Evolutionary conservation across 257 asterid species (phyloP).

Genomic region (Gentiana straminea): DNA sequence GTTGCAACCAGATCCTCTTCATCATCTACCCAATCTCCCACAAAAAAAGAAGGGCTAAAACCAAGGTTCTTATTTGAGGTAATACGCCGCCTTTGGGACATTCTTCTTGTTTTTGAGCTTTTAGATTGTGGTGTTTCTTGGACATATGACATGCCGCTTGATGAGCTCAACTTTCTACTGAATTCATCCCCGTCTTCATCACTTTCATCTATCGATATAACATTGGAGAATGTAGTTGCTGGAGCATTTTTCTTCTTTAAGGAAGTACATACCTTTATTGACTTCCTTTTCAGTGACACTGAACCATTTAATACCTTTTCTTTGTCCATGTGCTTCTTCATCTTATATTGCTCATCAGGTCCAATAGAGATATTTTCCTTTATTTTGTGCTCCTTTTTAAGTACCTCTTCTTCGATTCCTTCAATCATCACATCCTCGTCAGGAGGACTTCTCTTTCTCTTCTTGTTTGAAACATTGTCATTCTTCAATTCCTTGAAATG

Average conservation of each 20-base stretch:
- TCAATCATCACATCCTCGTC: neutral
- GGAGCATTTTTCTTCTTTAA: slow-evolving; percentile 15
- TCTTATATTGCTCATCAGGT: no score
- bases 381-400: neutral
- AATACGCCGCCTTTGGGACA: slow-evolving; percentile 25
- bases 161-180: slow-evolving; percentile 23
- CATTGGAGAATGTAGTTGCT: slow-evolving; percentile 10
- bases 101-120: slow-evolving; percentile 21
- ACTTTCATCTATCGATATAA: slow-evolving; percentile 18
- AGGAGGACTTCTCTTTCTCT: neutral
- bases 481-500: neutral
- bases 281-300: neutral
- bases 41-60: slow-evolving; percentile 19
- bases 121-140: slow-evolving; percentile 15
- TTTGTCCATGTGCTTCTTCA: no score
- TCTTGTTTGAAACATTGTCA: slow-evolving; percentile 9
- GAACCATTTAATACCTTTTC: no score
- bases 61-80: slow-evolving; percentile 29
- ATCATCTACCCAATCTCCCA: slow-evolving; percentile 47
- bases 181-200: slow-evolving; percentile 42
- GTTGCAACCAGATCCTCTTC: slow-evolving; percentile 34
- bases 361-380: slow-evolving; percentile 8
- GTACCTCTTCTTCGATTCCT: neutral
- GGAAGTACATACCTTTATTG: slow-evolving; percentile 10
- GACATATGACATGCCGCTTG: slow-evolving; percentile 11